phyloP scores from a whole-genome alignment of 768 basidiomycete genomes.

The Artomyces pyxidatus region DNA sequence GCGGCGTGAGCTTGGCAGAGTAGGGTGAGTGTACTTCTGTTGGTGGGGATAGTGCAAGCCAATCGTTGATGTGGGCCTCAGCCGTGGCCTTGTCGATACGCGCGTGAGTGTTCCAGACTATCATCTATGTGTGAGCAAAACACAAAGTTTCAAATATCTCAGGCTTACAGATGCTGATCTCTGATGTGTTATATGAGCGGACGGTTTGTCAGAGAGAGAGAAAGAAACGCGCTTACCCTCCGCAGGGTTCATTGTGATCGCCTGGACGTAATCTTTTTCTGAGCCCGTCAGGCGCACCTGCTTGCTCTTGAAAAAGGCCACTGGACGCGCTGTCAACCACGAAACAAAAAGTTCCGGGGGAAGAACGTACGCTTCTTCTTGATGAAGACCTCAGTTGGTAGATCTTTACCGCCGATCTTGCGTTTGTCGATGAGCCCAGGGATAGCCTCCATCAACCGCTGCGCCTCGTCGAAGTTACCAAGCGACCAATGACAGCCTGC shows the following conservation, averaged over 20 bases:
- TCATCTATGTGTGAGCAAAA: no score
- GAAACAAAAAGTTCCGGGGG: not conserved
- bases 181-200: constrained; percentile 25
- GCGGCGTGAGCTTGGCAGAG: constrained; percentile 15
- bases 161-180: constrained; percentile 63
- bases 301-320: constrained; percentile 69
- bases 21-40: constrained; percentile 26
- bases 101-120: constrained; percentile 78
- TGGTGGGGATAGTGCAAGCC: constrained; percentile 41
- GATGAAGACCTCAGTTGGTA: constrained; percentile 72
- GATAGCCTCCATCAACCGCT: constrained; percentile 52
- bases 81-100: constrained; percentile 48
- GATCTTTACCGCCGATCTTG: constrained; percentile 56
- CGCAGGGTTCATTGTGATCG: constrained; percentile 58
- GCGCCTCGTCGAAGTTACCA: constrained; percentile 48
- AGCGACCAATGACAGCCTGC: constrained; percentile 65
- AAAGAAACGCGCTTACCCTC: constrained; percentile 41
- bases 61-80: constrained; percentile 48
- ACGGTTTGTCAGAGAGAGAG: not conserved
- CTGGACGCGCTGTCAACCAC: constrained; percentile 27
- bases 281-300: constrained; percentile 47
- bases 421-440: constrained; percentile 50
- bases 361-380: constrained; percentile 58
- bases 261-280: constrained; percentile 40
- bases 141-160: no score